These are phyloP conservation scores for Lodderomyces oxycetoniae DNA, from an alignment of 1,139 yeast genomes.

Conservation along the genomic window DNA sequence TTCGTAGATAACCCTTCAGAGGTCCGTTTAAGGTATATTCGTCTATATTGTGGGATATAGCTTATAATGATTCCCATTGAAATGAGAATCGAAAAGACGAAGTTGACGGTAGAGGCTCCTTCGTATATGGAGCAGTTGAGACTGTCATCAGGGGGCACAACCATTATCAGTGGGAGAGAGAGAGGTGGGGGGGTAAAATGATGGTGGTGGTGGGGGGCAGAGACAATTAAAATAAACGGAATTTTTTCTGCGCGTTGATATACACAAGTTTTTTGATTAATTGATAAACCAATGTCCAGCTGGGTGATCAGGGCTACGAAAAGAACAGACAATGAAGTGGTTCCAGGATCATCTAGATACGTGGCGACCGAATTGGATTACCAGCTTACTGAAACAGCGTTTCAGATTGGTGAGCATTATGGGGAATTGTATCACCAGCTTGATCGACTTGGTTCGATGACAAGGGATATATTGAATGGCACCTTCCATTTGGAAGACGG, in stretches of 20 bases:
- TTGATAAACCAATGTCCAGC: slow-evolving; percentile 3
- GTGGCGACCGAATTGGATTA: slow-evolving; percentile 30
- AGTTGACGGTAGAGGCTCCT: slow-evolving; percentile 44
- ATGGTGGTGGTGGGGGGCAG: too few species aligned
- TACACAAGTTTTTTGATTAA: too few species aligned
- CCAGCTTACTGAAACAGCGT: slow-evolving; percentile 27
- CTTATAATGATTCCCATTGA: slow-evolving; percentile 70
- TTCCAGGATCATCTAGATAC: slow-evolving; percentile 40
- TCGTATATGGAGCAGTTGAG: slow-evolving; percentile 36
- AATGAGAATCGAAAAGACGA: slow-evolving; percentile 47
- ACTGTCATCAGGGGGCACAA: too few species aligned
- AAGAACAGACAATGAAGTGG: slow-evolving; percentile 21
- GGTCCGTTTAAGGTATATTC: slow-evolving; percentile 54
- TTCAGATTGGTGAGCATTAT: slow-evolving; percentile 20
- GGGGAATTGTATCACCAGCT: slow-evolving; percentile 14
- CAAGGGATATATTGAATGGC: slow-evolving; percentile 5
- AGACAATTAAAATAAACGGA: too few species aligned
- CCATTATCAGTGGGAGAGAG: too few species aligned
- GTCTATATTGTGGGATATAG: slow-evolving; percentile 70
- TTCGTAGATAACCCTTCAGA: slow-evolving; percentile 79
- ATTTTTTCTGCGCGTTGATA: too few species aligned
- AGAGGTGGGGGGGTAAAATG: too few species aligned
- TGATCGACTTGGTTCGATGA: slow-evolving; percentile 9
- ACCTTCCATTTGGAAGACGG: neutral
- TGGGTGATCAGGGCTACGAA: slow-evolving; percentile 36